Evolutionary conservation across 805 yeast species (phyloP), one percentile per base, ranked within the genome.

Genomic region (Cyberlindnera misumaiensis): DNA sequence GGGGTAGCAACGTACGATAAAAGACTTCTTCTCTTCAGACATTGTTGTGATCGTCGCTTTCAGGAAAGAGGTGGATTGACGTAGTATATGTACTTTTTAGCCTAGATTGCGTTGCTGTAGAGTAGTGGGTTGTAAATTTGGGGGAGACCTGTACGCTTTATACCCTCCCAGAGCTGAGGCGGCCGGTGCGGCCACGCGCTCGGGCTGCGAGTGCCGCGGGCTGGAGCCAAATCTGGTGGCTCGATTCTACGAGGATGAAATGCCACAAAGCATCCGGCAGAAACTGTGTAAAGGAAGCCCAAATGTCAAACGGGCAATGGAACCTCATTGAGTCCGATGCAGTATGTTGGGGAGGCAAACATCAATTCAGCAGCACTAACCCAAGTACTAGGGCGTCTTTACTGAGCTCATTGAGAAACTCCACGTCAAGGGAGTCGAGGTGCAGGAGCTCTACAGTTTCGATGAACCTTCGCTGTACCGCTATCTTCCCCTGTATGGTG

Each of bases 261-360:
- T n/a, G n/a, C n/a, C n/a, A n/a, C n/a, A n/a, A n/a, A n/a, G n/a
- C n/a, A n/a, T n/a, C n/a, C n/a, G n/a, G n/a, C 24, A 20, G 8
- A 5, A 20, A 20, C 24, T 20, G 24, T 20, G 24, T 20, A 20
- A 8, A 20, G 24, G 24, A 8, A 20, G 8, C 24, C 20, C 11
- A 32, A 11, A 44, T 45, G 48, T 41, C 50, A 4, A 24, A 44
- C n/a, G 45, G 49, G 28, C 51, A 51, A 9, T 77, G 84, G 84
- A 76, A 75, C 48, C 75, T 82, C 1, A 75, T 77, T 28, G 83
- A 76, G 45, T 75, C 82, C 4, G 84, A 77, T 54, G 80, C 82
- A 0, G 79, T 45, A 25, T 15, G 14, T 24, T 31, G 26, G 5
- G 15, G 8, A 12, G 15, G 9, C 22, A 30, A 16, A 11, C 11